Base-by-base conservation (phyloP, 345 rosid genomes). In the Citrus cavaleriei region DNA sequence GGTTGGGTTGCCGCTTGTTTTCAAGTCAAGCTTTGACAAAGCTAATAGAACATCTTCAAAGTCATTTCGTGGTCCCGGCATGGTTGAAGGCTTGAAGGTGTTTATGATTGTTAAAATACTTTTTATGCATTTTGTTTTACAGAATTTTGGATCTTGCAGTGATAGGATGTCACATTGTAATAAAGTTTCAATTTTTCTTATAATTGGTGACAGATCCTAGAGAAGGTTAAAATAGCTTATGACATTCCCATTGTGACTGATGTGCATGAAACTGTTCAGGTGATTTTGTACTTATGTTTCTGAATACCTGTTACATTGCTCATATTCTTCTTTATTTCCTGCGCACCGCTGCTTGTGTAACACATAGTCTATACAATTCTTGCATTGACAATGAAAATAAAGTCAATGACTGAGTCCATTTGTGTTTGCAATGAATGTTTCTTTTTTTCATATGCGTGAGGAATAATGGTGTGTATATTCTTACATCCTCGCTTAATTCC, bases 21-120 rank as follows among this genome's bases (percentile, higher is more conserved):
- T 96, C 85, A 94, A 96, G 91, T 96, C 98, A 54, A 96, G 98
- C 83, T 96, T 96, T 84, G 99, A 96, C 85, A 96, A 96, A 87
- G 98, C 99, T 76, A 94, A 94, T 79, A 77, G 97, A 79, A 94
- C 98, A 28, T 96, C 99, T 67, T 93, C 95, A 2, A 93, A 93
- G 84, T 96, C 98, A 10, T 96, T 94, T 81, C 95, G 99, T 2
- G 99, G 98, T 74, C 97, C 99, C 4, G 97, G 98, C 84, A 83
- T 96, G 93, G 86, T 30, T 61, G 93, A 96, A 87, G 99, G 99
- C 81, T 84, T 96, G 75, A 91, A 94, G 97, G 99, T 96, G 73
- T 74, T 68, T 61, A 18, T 38, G 21, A 55, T 37, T 32, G 40
- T 35, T 72, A 32, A 61, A 37, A 4, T 19, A 7, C 37, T 60